Percentiles rank a stretch among this genome's conserved stretches.
Evolutionary conservation across 257 asterid genomes (phyloP).

Genomic region (Nyctanthes arbortristis): DNA sequence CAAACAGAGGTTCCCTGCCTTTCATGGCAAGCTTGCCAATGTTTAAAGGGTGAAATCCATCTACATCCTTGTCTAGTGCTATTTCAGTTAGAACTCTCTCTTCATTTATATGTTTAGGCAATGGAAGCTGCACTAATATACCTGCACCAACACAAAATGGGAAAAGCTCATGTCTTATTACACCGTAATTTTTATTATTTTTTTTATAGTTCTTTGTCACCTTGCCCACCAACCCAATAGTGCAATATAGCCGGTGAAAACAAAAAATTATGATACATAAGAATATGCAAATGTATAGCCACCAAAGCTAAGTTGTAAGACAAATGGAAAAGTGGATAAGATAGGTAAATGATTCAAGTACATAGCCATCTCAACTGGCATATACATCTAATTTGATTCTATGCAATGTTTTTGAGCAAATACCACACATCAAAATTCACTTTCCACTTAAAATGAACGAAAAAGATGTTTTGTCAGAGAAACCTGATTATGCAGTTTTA

Average conservation of each 20-base stretch:
- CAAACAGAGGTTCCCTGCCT: slow-evolving; percentile 91
- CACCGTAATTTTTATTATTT: too few relatives aligned
- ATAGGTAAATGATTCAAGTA: neutral
- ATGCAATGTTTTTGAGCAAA: neutral
- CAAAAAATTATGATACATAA: neutral
- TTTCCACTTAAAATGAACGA: neutral
- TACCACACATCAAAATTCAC: neutral
- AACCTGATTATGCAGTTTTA: neutral
- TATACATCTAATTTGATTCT: neutral
- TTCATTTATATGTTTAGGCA: slow-evolving; percentile 90
- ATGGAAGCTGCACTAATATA: slow-evolving; percentile 88
- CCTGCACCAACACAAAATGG: slow-evolving; percentile 47
- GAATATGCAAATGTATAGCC: neutral
- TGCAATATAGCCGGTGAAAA: neutral
- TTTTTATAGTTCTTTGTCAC: too few relatives aligned
- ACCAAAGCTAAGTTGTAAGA: neutral
- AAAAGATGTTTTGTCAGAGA: neutral
- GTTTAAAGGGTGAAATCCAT: slow-evolving; percentile 94
- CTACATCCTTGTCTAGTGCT: slow-evolving; percentile 87
- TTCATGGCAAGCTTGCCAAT: slow-evolving; percentile 99
- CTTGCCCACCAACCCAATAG: neutral
- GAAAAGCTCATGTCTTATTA: slow-evolving; percentile 1
- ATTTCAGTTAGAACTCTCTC: slow-evolving; percentile 77
- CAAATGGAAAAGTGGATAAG: too few relatives aligned
- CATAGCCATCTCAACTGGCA: neutral